phyloP scores from a whole-genome alignment of 768 basidiomycete genomes.

The Auricularia auricula-judae region DNA sequence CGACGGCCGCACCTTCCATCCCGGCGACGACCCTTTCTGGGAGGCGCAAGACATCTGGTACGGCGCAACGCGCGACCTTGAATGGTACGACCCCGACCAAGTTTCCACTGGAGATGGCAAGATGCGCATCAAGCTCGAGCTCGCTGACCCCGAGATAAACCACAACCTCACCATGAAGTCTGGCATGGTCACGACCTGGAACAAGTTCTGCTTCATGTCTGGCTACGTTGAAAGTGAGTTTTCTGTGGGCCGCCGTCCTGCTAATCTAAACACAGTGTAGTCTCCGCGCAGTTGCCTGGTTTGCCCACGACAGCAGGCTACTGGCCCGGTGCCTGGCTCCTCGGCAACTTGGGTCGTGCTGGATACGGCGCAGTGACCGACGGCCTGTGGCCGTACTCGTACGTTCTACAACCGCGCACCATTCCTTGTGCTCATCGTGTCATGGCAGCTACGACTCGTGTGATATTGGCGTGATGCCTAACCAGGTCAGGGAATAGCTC shows the following conservation, averaged over 20 bases:
- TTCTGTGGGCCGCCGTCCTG: background rate
- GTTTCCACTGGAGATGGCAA: constrained; percentile 59
- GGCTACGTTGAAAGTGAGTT: constrained; percentile 50
- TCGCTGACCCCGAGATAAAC: constrained; percentile 24
- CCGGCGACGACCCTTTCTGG: constrained; percentile 62
- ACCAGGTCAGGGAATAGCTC: constrained; percentile 28
- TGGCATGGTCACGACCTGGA: constrained; percentile 84
- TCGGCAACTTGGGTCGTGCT: constrained; percentile 78
- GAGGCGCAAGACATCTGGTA: constrained; percentile 69
- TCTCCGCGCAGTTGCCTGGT: constrained; percentile 47
- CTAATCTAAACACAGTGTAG: constrained; percentile 10
- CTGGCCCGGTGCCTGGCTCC: constrained; percentile 84
- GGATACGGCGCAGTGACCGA: constrained; percentile 74
- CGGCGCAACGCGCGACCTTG: constrained; percentile 53
- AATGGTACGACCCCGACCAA: constrained; percentile 67
- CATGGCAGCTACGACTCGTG: constrained; percentile 37
- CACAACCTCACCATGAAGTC: constrained; percentile 45
- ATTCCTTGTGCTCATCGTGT: no score
- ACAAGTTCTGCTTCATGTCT: constrained; percentile 56
- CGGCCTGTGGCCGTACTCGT: constrained; percentile 78
- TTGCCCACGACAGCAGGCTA: constrained; percentile 37
- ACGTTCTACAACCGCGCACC: constrained; percentile 32
- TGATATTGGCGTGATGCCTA: constrained; percentile 48
- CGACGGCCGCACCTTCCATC: constrained; percentile 60
- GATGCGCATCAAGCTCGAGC: constrained; percentile 61